phyloP scores from a whole-genome alignment of 2,329 filamentous ascomycete genomes.

The Botrytis hyacinthi region DNA sequence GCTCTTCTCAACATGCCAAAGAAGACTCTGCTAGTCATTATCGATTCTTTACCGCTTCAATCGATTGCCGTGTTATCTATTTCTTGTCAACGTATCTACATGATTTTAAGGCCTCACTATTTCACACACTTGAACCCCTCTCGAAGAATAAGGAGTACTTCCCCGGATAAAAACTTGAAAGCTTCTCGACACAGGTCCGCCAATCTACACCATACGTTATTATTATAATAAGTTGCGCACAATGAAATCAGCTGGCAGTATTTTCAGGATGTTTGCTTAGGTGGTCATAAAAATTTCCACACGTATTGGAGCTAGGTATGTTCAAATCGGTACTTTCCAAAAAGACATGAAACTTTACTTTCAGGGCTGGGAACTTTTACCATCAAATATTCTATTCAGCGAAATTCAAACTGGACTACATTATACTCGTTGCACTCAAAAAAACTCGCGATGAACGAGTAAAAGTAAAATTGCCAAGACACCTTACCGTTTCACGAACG shows the following conservation, averaged over 20 bases:
- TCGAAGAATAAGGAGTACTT: neutral
- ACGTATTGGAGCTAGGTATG: neutral
- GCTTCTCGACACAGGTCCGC: neutral
- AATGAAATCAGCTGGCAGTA: neutral
- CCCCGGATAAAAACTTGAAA: neutral
- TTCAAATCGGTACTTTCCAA: neutral
- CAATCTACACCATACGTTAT: neutral
- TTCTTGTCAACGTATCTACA: constrained; percentile 23
- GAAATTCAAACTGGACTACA: neutral
- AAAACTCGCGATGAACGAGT: neutral
- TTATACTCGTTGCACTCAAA: neutral
- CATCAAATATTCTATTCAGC: neutral
- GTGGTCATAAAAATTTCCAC: neutral
- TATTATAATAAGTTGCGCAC: no score
- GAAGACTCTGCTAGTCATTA: constrained; percentile 22
- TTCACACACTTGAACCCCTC: neutral
- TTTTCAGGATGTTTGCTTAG: neutral
- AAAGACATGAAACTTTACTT: neutral
- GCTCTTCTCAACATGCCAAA: constrained; percentile 17
- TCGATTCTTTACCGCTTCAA: constrained; percentile 20
- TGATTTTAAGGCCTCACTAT: constrained; percentile 12
- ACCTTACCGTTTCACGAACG: neutral
- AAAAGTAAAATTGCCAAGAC: neutral
- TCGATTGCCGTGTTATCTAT: constrained; percentile 24
- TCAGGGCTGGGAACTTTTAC: neutral